Evolutionary conservation across 202 grass and related monocot genomes (phyloP), one percentile per base, ranked within the genome.

Genomic region (Thinopyrum obtusiflorum): DNA sequence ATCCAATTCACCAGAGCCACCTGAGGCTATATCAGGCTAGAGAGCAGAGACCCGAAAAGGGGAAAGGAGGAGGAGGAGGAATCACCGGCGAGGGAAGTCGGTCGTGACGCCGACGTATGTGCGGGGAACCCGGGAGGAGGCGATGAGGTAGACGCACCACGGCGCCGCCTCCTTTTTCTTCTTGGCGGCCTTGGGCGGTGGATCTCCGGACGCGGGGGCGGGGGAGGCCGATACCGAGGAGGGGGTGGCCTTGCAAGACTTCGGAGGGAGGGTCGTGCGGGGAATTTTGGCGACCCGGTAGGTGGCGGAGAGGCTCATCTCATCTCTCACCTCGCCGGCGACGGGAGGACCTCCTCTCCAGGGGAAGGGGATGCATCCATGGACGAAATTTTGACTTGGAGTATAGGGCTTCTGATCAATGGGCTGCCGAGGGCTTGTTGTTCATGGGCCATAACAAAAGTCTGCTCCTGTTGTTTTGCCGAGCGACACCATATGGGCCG

Each of bases 71-170:
- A 14, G 18, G 12, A 28, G 12, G 20, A 29, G 18, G 28, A 79
- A 61, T 79, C 55, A 98, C 96, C 93, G 78, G 55, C 93, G 96
- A 73, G 88, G 46, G 91, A 98, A 94, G 74, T 95, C 86, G 23
- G 93, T 98, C 29, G 96, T 98, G 88, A 95, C 88, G 37, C 95
- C 91, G 28, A 98, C 95, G 62, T 98, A 95, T 24, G 91, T 95
- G 44, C 83, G 88, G 28, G 78, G 84, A 66, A 86, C 78, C 77
- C 70, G 81, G 29, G 85, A 93, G 32, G 95, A 98, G 20, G 94
- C 83, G 73, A 98, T 90, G 21, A 95, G 86, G 79, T 95, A 93
- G 13, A 98, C 89, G 64, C 85, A 93, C 95, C 93, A 95, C 11
- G 23, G 31, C 29, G 87, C 55, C 13, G 65, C 18, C 42, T 26